Conservation (phyloP, 2,329 filamentous ascomycete species). For the Pezicula neosporulosa region DNA sequence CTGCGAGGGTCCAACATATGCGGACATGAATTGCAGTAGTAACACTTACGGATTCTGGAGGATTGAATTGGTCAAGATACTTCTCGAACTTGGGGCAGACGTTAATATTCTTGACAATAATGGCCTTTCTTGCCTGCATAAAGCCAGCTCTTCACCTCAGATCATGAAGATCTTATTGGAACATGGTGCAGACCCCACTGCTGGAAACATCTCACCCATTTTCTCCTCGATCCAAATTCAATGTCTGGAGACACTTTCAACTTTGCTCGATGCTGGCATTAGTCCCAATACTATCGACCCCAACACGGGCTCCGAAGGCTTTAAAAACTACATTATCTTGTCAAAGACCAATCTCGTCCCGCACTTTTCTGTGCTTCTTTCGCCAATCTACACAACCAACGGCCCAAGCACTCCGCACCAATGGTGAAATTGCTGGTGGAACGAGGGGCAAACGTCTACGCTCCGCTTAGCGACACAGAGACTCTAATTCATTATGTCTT, state of each 20-base stretch:
- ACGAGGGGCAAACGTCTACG: constrained; percentile 12
- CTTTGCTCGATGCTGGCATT: constrained; percentile 11
- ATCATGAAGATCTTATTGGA: constrained; percentile 10
- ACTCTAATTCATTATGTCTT: constrained; percentile 13
- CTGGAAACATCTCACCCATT: constrained; percentile 10
- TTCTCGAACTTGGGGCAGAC: constrained; percentile 12
- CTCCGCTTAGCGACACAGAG: constrained; percentile 3
- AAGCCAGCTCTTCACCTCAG: constrained; percentile 11
- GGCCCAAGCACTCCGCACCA: neutral
- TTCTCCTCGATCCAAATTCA: constrained; percentile 10
- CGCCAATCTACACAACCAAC: constrained; percentile 4
- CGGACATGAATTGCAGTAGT: constrained; percentile 1
- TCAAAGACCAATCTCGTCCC: constrained; percentile 2
- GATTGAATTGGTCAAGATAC: constrained; percentile 5
- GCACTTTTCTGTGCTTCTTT: constrained; percentile 12
- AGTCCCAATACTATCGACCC: constrained; percentile 1
- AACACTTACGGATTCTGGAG: constrained; percentile 2
- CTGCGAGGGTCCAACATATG: constrained; percentile 4
- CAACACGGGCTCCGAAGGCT: neutral
- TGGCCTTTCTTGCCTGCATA: constrained; percentile 10
- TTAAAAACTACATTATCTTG: neutral
- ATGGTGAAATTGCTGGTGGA: constrained; percentile 14
- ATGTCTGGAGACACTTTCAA: constrained; percentile 6
- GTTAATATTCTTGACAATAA: constrained; percentile 9
- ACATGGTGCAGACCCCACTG: constrained; percentile 8